Evolutionary conservation across 176 grass and related monocot genomes (phyloP).

Genomic region (Juncus inflexus): DNA sequence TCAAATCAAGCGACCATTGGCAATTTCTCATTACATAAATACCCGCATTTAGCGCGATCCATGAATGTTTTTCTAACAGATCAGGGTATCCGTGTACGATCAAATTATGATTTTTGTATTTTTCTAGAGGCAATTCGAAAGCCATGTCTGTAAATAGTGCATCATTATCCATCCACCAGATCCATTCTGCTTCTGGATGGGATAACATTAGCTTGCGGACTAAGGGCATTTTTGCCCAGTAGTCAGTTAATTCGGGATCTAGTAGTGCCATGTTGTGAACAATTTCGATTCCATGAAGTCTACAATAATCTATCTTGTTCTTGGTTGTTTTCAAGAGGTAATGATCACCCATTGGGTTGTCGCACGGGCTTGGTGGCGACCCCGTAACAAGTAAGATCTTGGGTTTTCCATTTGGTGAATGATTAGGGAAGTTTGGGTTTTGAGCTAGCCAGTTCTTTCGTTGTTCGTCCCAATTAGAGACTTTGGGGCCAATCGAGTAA

Average conservation of each 20-base stretch:
- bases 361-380: constrained; percentile 50
- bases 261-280: constrained; percentile 40
- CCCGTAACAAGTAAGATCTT: constrained; percentile 49
- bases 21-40: constrained; percentile 74
- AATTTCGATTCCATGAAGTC: constrained; percentile 62
- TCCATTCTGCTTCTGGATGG: constrained; percentile 62
- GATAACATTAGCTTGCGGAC: constrained; percentile 62
- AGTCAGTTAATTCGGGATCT: constrained; percentile 39
- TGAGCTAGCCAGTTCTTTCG: constrained; percentile 40
- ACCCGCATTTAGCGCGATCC: constrained; percentile 51
- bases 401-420: constrained; percentile 28
- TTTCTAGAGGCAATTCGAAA: constrained; percentile 49
- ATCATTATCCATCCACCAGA: constrained; percentile 25
- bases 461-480: constrained; percentile 51
- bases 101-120: constrained; percentile 49
- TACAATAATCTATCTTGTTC: constrained; percentile 79
- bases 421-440: constrained; percentile 48
- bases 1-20: constrained; percentile 78
- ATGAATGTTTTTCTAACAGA: constrained; percentile 36
- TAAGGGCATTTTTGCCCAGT: constrained; percentile 62
- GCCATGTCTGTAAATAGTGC: constrained; percentile 77
- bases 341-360: background rate
- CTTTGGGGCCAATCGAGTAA: constrained; percentile 38
- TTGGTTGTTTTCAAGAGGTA: constrained; percentile 56
- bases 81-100: constrained; percentile 47